Conservation (phyloP, 306 rosid species). For the Acacia acuminata region DNA sequence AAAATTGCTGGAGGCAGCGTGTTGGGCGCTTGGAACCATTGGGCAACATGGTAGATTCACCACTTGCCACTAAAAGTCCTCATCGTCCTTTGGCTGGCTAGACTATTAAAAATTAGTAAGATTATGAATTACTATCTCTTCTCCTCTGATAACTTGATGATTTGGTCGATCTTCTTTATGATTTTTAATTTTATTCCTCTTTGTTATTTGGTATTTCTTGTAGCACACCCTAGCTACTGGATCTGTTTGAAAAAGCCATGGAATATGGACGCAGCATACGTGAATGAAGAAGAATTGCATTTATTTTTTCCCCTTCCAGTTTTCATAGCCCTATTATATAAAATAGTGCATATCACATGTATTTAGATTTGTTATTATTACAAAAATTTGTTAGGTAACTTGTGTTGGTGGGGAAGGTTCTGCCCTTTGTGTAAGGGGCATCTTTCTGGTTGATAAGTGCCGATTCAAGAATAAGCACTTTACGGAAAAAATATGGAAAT, state of each 20-base stretch:
- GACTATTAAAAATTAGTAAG: constrained; percentile 29
- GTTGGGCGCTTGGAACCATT: constrained; percentile 69
- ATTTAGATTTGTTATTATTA: constrained; percentile 42
- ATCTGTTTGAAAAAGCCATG: constrained; percentile 34
- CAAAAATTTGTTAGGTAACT: constrained; percentile 39
- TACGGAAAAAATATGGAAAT: constrained; percentile 36
- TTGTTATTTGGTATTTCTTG: neutral
- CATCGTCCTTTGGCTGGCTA: constrained; percentile 3
- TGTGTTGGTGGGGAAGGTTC: constrained; percentile 43
- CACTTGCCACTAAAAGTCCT: constrained; percentile 64
- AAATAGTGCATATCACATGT: constrained; percentile 59
- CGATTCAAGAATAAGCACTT: constrained; percentile 35
- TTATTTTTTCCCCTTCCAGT: constrained; percentile 25
- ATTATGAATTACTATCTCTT: constrained; percentile 28
- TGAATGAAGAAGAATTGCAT: constrained; percentile 38
- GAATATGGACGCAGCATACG: constrained; percentile 43
- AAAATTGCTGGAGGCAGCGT: constrained; percentile 71
- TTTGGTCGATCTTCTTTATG: neutral
- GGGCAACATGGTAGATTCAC: constrained; percentile 63
- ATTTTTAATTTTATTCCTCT: neutral
- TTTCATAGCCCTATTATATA: constrained; percentile 37
- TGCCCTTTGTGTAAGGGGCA: constrained; percentile 33
- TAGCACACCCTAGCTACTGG: neutral
- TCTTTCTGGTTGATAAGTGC: constrained; percentile 34
- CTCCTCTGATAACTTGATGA: neutral